Evolutionary conservation across 805 yeast genomes (phyloP), one percentile per base, ranked within the genome.

Genomic region (Metschnikowia baotianmanensis): DNA sequence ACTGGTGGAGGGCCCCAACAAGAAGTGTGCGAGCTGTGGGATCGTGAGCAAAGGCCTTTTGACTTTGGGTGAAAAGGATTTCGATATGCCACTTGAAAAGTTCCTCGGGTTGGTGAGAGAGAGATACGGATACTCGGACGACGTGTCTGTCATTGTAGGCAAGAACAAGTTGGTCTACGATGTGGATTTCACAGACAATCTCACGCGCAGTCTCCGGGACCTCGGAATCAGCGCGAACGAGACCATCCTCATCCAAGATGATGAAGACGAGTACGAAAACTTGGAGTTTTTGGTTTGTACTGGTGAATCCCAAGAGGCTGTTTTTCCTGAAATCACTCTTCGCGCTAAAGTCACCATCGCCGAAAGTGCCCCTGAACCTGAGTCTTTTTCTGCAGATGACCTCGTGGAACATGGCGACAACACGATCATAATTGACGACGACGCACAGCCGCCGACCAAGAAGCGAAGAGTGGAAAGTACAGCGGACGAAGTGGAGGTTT

Each of bases 121-220:
- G 1, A 69, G 71, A 38, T 82, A 83, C 52, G 70, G 68, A 0
- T 86, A 79, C 56, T 57, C 59, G 16, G 77, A 65, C 1, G 80
- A 72, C 27, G 80, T 83, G 27, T 72, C 87, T 2, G 56, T 86
- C 6, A 73, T 83, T 16, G 66, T 82, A 19, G 83, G 82, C 4
- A 63, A 68, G 27, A 75, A 78, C 25, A 74, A 76, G 49, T 69
- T 93, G 45, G 58, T 93, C 7, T 87, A 86, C 52, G 99, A 93
- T 62, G 72, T 72, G 42, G 99, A 91, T 55, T 89, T 86, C 59
- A 96, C 87, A 36, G 98, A 90, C 55, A 82, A 91, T 54, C 52
- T 71, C 10, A 67, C 64, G 0, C 69, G 65, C 24, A 58, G 70
- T 0, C 62, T 93, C 13, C 42, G 47, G 1, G 77, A 75, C 1